Evolutionary conservation across 2,329 filamentous ascomycete genomes (phyloP).

Genomic region (Aspergillus sp.): DNA sequence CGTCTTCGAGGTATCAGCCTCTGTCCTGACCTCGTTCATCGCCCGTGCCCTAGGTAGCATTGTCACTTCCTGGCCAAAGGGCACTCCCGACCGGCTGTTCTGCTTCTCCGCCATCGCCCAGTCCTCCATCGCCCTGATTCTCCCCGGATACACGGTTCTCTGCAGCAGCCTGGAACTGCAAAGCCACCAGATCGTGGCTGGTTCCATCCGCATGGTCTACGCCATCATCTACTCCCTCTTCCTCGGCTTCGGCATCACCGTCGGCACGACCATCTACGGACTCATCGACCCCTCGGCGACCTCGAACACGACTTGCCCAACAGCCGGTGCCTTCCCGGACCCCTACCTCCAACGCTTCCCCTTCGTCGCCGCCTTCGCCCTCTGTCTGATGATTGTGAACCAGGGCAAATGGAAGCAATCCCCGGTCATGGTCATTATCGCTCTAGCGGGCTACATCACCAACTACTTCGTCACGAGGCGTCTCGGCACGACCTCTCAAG

Average conservation of each 20-base stretch:
- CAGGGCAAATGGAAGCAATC: conserved; percentile 78
- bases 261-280: conserved; percentile 64
- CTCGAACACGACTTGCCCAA: conserved; percentile 46
- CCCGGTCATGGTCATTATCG: conserved; percentile 73
- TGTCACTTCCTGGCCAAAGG: conserved; percentile 39
- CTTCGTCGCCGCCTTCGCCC: conserved; percentile 71
- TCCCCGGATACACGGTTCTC: conserved; percentile 66
- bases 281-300: conserved; percentile 58
- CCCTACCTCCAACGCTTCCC: conserved; percentile 58
- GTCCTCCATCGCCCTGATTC: conserved; percentile 72
- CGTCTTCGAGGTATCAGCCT: conserved; percentile 64
- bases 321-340: conserved; percentile 49
- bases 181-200: conserved; percentile 66
- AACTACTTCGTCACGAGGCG: conserved; percentile 70
- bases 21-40: conserved; percentile 67
- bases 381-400: conserved; percentile 75
- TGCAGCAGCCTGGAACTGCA: conserved; percentile 66
- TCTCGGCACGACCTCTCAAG: conserved; percentile 69
- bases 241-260: conserved; percentile 70
- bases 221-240: conserved; percentile 73
- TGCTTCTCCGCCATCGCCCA: conserved; percentile 72
- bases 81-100: conserved; percentile 49
- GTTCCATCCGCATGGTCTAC: conserved; percentile 72
- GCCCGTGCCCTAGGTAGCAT: conserved; percentile 70
- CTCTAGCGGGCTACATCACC: conserved; percentile 70